phyloP scores from a whole-genome alignment of 2,329 filamentous ascomycete genomes.

The Plectosphaerella sp. region DNA sequence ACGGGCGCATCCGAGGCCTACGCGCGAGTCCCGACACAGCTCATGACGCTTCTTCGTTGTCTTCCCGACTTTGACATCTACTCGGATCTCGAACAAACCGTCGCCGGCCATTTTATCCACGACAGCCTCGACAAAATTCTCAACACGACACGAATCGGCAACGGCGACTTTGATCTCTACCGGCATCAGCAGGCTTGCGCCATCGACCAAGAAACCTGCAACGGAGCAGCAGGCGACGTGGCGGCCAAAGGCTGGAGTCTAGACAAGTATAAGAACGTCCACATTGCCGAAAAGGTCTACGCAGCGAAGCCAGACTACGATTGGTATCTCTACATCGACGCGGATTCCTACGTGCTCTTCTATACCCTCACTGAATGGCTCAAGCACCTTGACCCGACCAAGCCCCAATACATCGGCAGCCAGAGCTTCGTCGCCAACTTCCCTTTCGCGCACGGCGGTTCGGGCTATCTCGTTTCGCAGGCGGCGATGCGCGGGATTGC shows the following conservation, averaged over 20 bases:
- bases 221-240: constrained; percentile 22
- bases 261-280: constrained; percentile 60
- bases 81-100: constrained; percentile 47
- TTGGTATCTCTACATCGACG: constrained; percentile 58
- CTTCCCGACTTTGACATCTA: constrained; percentile 50
- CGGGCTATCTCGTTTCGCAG: constrained; percentile 48
- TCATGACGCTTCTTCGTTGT: constrained; percentile 48
- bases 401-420: constrained; percentile 46
- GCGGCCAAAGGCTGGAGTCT: constrained; percentile 42
- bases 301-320: constrained; percentile 43
- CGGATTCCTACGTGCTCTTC: constrained; percentile 54
- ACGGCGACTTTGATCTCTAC: constrained; percentile 48
- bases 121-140: constrained; percentile 43
- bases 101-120: constrained; percentile 37
- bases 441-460: constrained; percentile 52
- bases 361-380: constrained; percentile 47
- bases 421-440: constrained; percentile 34
- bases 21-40: constrained; percentile 46
- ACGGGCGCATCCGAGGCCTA: constrained; percentile 54
- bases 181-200: constrained; percentile 38
- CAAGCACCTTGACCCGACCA: constrained; percentile 31
- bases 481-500: constrained; percentile 39
- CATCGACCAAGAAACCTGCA: constrained; percentile 39
- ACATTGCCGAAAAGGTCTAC: constrained; percentile 53
- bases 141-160: constrained; percentile 34